phyloP scores from a whole-genome alignment of 202 grass and related monocot genomes.

The Musa balbisiana region DNA sequence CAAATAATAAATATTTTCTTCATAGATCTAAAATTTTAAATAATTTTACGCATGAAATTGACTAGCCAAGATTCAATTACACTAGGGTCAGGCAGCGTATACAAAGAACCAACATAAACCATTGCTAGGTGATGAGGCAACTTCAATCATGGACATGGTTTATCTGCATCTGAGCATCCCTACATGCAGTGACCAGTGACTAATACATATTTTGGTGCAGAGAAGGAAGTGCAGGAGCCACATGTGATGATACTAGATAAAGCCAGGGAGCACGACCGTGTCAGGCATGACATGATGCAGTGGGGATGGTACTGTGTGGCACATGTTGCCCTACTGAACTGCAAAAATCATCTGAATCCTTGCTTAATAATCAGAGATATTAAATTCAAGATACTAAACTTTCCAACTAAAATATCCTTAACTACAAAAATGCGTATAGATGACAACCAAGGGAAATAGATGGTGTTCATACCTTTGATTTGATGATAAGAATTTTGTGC shows the following conservation, averaged over 20 bases:
- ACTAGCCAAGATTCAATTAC: too few relatives aligned
- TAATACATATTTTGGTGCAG: too few relatives aligned
- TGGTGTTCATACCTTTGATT: slow-evolving; percentile 57
- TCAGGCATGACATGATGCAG: neutral
- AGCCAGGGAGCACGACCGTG: neutral
- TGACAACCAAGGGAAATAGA: slow-evolving; percentile 8
- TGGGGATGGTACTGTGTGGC: neutral
- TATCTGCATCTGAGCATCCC: too few relatives aligned
- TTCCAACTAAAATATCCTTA: neutral
- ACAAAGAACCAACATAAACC: too few relatives aligned
- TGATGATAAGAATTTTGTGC: slow-evolving; percentile 36
- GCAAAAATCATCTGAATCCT: neutral
- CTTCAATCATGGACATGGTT: too few relatives aligned
- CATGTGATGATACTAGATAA: neutral
- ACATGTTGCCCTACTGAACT: neutral
- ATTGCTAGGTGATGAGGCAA: too few relatives aligned
- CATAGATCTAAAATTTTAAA: too few relatives aligned
- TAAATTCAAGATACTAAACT: neutral
- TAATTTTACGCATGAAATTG: too few relatives aligned
- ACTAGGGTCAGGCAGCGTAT: too few relatives aligned
- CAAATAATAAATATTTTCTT: too few relatives aligned
- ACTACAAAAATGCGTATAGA: neutral
- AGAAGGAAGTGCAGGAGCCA: too few relatives aligned
- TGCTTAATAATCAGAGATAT: neutral
- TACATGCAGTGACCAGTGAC: too few relatives aligned